phyloP scores from a whole-genome alignment of 2,329 filamentous ascomycete species.

The Ophiostoma tasmaniense region DNA sequence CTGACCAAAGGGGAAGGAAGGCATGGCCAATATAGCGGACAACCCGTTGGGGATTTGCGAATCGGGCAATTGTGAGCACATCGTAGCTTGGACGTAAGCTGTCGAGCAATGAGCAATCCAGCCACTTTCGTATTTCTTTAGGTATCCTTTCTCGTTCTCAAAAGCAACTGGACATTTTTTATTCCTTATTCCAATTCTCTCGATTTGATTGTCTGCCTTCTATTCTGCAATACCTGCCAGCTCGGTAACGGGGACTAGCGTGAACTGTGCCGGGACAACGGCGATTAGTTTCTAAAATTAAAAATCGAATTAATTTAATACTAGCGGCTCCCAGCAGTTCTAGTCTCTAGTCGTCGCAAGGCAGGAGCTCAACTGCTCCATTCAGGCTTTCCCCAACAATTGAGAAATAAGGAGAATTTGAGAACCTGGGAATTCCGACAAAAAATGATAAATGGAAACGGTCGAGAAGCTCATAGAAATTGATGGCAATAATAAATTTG shows the following conservation, averaged over 20 bases:
- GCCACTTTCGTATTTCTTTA: not conserved
- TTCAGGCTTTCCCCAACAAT: slow-evolving; percentile 15
- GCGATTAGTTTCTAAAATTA: slow-evolving; percentile 3
- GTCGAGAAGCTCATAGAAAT: not conserved
- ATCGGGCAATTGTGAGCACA: not conserved
- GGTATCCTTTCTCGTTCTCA: not conserved
- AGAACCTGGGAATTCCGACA: not conserved
- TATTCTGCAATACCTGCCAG: not conserved
- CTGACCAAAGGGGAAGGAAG: not conserved
- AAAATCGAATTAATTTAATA: not conserved
- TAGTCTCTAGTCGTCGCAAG: not conserved
- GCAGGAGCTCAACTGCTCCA: slow-evolving; percentile 6
- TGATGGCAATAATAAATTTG: not conserved
- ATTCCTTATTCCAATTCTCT: not conserved
- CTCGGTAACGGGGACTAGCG: not conserved
- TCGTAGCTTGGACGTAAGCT: not conserved
- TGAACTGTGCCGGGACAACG: slow-evolving; percentile 12
- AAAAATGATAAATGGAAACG: not conserved
- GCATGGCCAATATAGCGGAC: slow-evolving; percentile 10
- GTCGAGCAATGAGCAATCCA: not conserved
- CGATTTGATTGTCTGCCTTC: not conserved
- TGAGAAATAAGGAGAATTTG: slow-evolving; percentile 8
- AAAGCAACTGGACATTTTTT: not conserved
- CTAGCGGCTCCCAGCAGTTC: slow-evolving; percentile 7
- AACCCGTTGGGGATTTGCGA: slow-evolving; percentile 18